phyloP scores from a whole-genome alignment of 768 basidiomycete species.

The Ramaria sp. region DNA sequence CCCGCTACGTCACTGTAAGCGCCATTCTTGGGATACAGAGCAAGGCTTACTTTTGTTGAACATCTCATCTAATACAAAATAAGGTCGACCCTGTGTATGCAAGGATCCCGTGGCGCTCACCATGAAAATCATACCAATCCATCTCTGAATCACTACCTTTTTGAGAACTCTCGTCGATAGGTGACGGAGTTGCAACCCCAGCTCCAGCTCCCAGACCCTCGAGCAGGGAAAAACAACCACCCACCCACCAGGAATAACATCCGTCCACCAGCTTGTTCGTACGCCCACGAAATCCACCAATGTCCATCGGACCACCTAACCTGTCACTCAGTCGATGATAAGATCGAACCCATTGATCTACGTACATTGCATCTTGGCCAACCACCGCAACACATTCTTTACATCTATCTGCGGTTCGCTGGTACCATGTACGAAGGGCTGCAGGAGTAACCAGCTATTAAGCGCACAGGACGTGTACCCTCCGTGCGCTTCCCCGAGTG shows the following conservation, averaged over 20 bases:
- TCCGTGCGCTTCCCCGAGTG: slow-evolving; percentile 93
- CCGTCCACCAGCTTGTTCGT: slow-evolving; percentile 99
- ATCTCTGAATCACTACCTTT: slow-evolving; percentile 21
- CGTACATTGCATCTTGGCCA: slow-evolving; percentile 9
- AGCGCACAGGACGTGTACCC: slow-evolving; percentile 95
- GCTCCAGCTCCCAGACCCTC: slow-evolving; percentile 39
- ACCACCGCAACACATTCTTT: slow-evolving; percentile 12
- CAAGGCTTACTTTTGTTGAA: slow-evolving; percentile 33
- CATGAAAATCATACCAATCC: slow-evolving; percentile 66
- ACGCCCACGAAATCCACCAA: slow-evolving; percentile 87
- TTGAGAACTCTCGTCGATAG: slow-evolving; percentile 20
- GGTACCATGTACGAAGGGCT: slow-evolving; percentile 29
- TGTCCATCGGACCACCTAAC: slow-evolving; percentile 64
- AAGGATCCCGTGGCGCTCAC: slow-evolving; percentile 24
- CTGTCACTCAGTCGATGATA: no score
- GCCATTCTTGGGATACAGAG: background rate
- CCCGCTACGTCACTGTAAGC: slow-evolving; percentile 27
- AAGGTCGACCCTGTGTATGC: slow-evolving; percentile 9
- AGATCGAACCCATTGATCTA: background rate
- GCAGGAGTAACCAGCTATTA: slow-evolving; percentile 72
- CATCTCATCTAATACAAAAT: slow-evolving; percentile 28
- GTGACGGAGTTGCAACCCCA: slow-evolving; percentile 16
- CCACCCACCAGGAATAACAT: slow-evolving; percentile 99
- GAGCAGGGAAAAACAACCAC: slow-evolving; percentile 72
- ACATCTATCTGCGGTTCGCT: slow-evolving; percentile 1